phyloP scores from a whole-genome alignment of 768 basidiomycete species.

The Galerina marginata region DNA sequence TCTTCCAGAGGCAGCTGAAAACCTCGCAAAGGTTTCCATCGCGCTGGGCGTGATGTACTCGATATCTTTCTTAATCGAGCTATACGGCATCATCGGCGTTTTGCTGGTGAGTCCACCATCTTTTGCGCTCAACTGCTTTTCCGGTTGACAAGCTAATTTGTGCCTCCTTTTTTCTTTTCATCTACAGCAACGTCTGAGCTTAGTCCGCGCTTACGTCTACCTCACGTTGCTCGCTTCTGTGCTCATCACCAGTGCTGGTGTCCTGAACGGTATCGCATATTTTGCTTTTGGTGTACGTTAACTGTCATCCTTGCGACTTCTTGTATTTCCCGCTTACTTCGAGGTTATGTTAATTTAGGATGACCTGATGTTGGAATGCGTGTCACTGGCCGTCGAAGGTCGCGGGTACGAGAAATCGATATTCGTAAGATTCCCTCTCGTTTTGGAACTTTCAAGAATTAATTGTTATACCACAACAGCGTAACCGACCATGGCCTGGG shows the following conservation, averaged over 20 bases:
- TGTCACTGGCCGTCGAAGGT: constrained; percentile 37
- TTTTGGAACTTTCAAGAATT: neutral
- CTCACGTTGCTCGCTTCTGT: constrained; percentile 41
- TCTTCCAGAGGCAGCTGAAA: constrained; percentile 29
- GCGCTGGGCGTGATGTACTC: constrained; percentile 45
- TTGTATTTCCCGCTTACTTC: neutral
- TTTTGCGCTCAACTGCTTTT: neutral
- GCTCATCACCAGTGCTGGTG: constrained; percentile 40
- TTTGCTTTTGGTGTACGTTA: constrained; percentile 42
- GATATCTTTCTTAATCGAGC: constrained; percentile 33
- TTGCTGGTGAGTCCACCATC: constrained; percentile 26
- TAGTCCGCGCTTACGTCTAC: constrained; percentile 35
- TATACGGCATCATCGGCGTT: constrained; percentile 37
- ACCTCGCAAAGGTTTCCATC: constrained; percentile 40
- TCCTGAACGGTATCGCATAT: constrained; percentile 42
- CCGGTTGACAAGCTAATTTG: neutral
- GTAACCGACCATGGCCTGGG: constrained; percentile 38
- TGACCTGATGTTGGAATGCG: constrained; percentile 43
- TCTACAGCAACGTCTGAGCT: constrained; percentile 31
- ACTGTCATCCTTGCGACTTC: neutral
- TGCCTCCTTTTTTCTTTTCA: neutral
- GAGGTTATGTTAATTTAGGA: constrained; percentile 29
- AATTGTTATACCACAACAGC: constrained; percentile 21
- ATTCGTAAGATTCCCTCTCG: constrained; percentile 34
- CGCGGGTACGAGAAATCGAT: constrained; percentile 40